Evolutionary conservation across 202 grass and related monocot genomes (phyloP), one percentile per base, ranked within the genome.

Genomic region (Saccharum hybrid): DNA sequence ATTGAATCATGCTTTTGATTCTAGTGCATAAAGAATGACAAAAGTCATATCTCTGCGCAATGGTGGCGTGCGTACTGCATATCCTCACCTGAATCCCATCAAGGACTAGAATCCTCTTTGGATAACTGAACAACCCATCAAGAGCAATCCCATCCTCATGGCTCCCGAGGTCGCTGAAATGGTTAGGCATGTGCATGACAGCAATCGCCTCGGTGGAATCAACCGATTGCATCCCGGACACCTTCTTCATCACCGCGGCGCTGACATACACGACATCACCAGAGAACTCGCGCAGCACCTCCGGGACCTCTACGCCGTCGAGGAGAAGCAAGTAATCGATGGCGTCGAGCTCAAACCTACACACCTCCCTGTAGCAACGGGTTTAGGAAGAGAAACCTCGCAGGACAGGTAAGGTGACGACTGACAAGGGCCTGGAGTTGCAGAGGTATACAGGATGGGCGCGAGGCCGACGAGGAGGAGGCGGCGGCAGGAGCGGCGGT

Each of bases 71-170:
- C 11, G 15, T 9, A 42, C 15, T 16, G 54, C 8, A 63, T 23
- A 40, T 67, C 51, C 26, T 77, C 82, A 95, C 93, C 92, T 98
- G 96, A 87, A 98, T 93, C 61, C 93, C 96, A 84, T 95, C 96
- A 52, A 98, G 93, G 81, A 95, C 91, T 73, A 98, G 87, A 28
- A 98, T 64, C 73, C 96, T 90, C 28, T 86, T 76, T 64, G 87
- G 91, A 71, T 78, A 86, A 83, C 70, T 68, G 74, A 94, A 90
- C 72, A 86, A 28, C 5, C 62, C 88, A 54, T 83, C 60, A 86
- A 90, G 46, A 36, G 56, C 63, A 72, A 63, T 71, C 40, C 68
- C 85, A 37, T 57, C 69, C 23, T 74, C 63, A 33, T 90, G n/a
- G 1, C 21, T 80, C 19, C 77, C 33, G 6, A 91, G 59, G 72